Evolutionary conservation across 805 yeast species (phyloP).

Genomic region (Hanseniaspora vineae): DNA sequence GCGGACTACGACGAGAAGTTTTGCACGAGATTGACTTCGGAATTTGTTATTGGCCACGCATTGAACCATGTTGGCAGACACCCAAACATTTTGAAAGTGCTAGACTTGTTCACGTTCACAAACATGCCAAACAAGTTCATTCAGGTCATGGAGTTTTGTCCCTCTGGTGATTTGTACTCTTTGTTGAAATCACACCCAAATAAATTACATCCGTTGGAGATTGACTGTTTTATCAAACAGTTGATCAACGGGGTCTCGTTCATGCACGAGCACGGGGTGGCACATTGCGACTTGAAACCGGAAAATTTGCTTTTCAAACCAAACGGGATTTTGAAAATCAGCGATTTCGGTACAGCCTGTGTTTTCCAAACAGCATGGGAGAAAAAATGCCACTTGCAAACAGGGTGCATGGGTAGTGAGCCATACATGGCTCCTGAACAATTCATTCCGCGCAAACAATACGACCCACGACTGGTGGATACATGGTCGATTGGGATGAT

Average conservation of each 20-base stretch:
- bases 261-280: constrained; percentile 85
- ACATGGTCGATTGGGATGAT: constrained; percentile 82
- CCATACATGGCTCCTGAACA: constrained; percentile 94
- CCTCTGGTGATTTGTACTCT: constrained; percentile 65
- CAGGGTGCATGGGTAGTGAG: constrained; percentile 78
- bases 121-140: constrained; percentile 47
- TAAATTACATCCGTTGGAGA: constrained; percentile 39
- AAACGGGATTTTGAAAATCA: constrained; percentile 52
- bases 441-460: constrained; percentile 36
- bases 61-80: constrained; percentile 37
- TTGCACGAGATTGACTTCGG: constrained; percentile 75
- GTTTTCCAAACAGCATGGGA: constrained; percentile 91
- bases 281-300: constrained; percentile 87
- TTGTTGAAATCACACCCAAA: constrained; percentile 23
- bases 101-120: constrained; percentile 63
- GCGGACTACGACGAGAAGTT: constrained; percentile 79
- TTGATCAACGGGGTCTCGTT: constrained; percentile 68
- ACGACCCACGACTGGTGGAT: constrained; percentile 73
- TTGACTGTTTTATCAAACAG: constrained; percentile 86
- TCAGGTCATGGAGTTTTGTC: constrained; percentile 91
- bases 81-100: constrained; percentile 62
- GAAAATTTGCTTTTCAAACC: constrained; percentile 68
- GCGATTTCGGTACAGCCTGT: constrained; percentile 86
- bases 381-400: constrained; percentile 47
- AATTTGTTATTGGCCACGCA: constrained; percentile 76